phyloP scores from a whole-genome alignment of 1,284 basidiomycete species.

The Sphagnurus paluster region DNA sequence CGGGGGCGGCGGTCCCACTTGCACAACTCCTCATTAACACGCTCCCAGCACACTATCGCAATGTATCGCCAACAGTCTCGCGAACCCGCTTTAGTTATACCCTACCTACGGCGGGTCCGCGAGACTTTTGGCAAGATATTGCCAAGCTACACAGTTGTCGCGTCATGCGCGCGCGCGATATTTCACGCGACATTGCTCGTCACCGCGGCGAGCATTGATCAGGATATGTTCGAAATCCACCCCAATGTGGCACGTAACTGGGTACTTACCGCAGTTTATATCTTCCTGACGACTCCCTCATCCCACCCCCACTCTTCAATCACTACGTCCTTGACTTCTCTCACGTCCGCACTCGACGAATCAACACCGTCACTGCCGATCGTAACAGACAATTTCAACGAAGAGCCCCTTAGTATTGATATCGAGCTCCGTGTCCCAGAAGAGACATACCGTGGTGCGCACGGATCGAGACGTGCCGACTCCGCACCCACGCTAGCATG shows the following conservation, averaged over 20 bases:
- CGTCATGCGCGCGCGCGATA: background rate
- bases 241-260: background rate
- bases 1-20: too few species aligned
- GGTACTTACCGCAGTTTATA: conserved; percentile 7
- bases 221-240: background rate
- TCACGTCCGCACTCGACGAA: background rate
- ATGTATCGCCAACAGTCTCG: too few species aligned
- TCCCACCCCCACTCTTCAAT: background rate
- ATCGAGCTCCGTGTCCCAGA: background rate
- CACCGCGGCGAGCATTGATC: background rate
- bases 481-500: background rate
- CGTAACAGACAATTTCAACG: background rate
- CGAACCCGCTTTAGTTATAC: background rate
- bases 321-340: background rate
- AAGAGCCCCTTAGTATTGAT: background rate
- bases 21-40: background rate
- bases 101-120: background rate
- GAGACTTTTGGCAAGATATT: background rate
- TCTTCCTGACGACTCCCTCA: conserved; percentile 2
- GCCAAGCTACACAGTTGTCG: background rate
- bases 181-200: conserved; percentile 1
- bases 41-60: background rate
- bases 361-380: background rate
- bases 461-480: background rate
- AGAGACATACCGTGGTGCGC: background rate